Percentiles rank a stretch among this genome's conserved stretches.
phyloP scores from a whole-genome alignment of 257 asterid species.

The Rubia yunnanensis region DNA sequence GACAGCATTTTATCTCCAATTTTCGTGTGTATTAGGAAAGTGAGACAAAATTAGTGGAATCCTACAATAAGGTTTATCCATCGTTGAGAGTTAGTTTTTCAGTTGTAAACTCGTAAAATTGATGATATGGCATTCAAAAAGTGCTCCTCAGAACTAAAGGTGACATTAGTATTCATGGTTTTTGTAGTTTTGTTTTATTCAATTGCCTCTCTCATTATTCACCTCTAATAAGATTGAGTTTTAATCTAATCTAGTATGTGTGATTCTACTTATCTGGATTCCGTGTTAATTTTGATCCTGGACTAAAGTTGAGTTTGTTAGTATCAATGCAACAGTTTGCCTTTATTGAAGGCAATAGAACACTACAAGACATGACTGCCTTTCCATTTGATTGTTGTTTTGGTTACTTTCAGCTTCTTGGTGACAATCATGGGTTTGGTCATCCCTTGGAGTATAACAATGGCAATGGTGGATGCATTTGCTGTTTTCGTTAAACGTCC shows the following conservation, averaged over 20 bases:
- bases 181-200: background rate
- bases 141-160: background rate
- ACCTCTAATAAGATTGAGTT: background rate
- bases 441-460: conserved; percentile 87
- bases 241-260: background rate
- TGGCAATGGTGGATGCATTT: conserved; percentile 69
- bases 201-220: background rate
- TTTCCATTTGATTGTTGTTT: background rate
- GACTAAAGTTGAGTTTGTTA: background rate
- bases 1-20: background rate
- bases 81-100: background rate
- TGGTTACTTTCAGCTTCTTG: conserved; percentile 52
- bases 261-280: background rate
- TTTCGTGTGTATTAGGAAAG: no score
- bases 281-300: background rate
- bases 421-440: conserved; percentile 83
- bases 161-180: background rate
- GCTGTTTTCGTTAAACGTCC: conserved; percentile 58
- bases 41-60: background rate
- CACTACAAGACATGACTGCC: background rate
- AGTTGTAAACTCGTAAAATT: background rate
- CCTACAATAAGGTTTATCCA: background rate
- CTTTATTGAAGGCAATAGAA: no score
- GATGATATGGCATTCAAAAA: background rate
- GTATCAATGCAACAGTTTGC: background rate